Percentiles rank a stretch among this genome's conserved stretches.
These are phyloP conservation scores for Arachnopeziza araneosa DNA, from an alignment of 2,329 filamentous ascomycete species.

Conservation along the genomic window DNA sequence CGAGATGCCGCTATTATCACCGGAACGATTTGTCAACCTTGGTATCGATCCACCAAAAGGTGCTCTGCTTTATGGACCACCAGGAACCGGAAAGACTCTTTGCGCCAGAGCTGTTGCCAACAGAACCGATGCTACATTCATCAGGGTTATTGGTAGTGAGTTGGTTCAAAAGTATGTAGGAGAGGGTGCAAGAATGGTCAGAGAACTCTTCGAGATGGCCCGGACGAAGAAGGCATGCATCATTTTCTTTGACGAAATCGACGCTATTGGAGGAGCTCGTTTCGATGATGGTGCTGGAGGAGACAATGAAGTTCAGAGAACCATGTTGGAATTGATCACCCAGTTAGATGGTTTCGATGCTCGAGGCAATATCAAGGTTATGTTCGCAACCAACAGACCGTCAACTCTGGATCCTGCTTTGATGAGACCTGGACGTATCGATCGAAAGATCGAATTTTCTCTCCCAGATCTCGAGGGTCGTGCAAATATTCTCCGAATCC, in stretches of 20 bases:
- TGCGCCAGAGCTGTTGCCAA: constrained; percentile 97
- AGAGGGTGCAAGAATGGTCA: constrained; percentile 96
- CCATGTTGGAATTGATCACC: constrained; percentile 96
- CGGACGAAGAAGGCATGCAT: constrained; percentile 99
- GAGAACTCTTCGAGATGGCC: constrained; percentile 98
- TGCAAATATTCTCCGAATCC: constrained; percentile 95
- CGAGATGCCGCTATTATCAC: constrained; percentile 94
- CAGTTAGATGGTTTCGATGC: constrained; percentile 96
- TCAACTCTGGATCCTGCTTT: constrained; percentile 94
- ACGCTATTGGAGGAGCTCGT: constrained; percentile 90
- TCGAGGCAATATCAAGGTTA: constrained; percentile 97
- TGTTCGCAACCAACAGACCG: constrained; percentile 97
- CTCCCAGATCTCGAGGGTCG: constrained; percentile 94
- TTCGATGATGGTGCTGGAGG: constrained; percentile 96
- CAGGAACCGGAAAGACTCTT: constrained; percentile 97
- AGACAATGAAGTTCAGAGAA: constrained; percentile 96
- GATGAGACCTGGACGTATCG: constrained; percentile 95
- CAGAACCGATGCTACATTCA: constrained; percentile 96
- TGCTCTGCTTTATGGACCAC: constrained; percentile 90
- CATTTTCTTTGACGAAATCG: constrained; percentile 99
- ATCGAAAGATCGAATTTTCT: constrained; percentile 98
- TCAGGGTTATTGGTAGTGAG: constrained; percentile 96
- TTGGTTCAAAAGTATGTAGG: constrained; percentile 98
- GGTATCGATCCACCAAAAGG: constrained; percentile 98
- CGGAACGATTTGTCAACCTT: constrained; percentile 96